Percentiles rank a stretch among this genome's conserved stretches.
Conservation (phyloP, 2,329 filamentous ascomycete species). For the Arthrinium puccinioides region DNA sequence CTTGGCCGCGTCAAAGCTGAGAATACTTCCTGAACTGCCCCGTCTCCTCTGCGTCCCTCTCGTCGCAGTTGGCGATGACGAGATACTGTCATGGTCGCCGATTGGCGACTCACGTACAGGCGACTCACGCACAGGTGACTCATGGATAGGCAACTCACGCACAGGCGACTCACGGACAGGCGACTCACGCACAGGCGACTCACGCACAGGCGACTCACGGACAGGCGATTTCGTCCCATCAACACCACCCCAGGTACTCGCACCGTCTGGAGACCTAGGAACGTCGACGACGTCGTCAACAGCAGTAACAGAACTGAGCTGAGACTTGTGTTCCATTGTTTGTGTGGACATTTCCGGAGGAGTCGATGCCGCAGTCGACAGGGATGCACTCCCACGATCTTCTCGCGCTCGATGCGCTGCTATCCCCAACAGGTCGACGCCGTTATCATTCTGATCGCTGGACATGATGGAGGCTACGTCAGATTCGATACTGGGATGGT, state of each 20-base stretch:
- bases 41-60: conserved; percentile 11
- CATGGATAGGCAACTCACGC: too few relatives aligned
- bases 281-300: too few relatives aligned
- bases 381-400: conserved; percentile 3
- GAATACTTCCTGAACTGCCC: conserved; percentile 24
- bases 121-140: conserved; percentile 9
- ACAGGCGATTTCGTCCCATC: conserved; percentile 3
- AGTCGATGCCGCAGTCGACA: neutral
- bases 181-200: conserved; percentile 5
- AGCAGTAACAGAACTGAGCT: too few relatives aligned
- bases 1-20: conserved; percentile 31
- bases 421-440: neutral
- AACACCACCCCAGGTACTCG: conserved; percentile 2
- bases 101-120: conserved; percentile 5
- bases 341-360: too few relatives aligned
- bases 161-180: conserved; percentile 3
- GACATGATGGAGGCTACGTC: too few relatives aligned
- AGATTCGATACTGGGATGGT: too few relatives aligned
- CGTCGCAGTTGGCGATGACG: neutral
- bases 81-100: neutral
- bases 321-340: too few relatives aligned
- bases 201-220: conserved; percentile 9
- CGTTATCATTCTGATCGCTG: conserved; percentile 14
- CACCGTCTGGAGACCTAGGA: too few relatives aligned
- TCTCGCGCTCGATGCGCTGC: conserved; percentile 19